These are phyloP conservation scores for Ricinus communis DNA, from an alignment of 345 rosid species.

Conservation along the genomic window DNA sequence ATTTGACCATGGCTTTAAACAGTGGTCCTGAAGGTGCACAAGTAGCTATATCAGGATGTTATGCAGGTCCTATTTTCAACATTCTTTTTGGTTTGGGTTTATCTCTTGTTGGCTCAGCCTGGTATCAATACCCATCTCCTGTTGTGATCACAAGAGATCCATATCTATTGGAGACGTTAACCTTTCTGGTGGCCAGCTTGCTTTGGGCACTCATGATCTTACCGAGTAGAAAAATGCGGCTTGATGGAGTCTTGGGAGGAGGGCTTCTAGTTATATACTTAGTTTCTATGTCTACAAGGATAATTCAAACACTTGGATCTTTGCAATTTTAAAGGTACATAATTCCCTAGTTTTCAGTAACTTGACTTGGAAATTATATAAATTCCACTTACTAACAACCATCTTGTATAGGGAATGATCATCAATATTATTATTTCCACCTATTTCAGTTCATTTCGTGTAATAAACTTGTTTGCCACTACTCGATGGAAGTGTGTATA, in stretches of 20 bases:
- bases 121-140: conserved; percentile 53
- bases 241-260: conserved; percentile 61
- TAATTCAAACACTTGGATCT: conserved; percentile 42
- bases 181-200: conserved; percentile 60
- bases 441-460: background rate
- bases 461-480: background rate
- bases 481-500: background rate
- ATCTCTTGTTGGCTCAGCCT: conserved; percentile 60
- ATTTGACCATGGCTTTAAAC: conserved; percentile 61
- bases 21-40: conserved; percentile 75
- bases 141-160: conserved; percentile 49
- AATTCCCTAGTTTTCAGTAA: background rate
- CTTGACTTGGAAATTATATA: background rate
- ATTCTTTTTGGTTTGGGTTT: conserved; percentile 69
- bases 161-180: conserved; percentile 66
- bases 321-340: conserved; percentile 8
- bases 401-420: background rate
- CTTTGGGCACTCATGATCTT: conserved; percentile 77
- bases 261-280: conserved; percentile 68
- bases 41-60: conserved; percentile 76
- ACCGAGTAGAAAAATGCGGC: conserved; percentile 67
- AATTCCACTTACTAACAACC: background rate
- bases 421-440: background rate
- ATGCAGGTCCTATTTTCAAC: conserved; percentile 90
- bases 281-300: conserved; percentile 52